These are phyloP conservation scores for Podospora comata DNA, from an alignment of 495 filamentous ascomycete genomes.

Conservation along the genomic window DNA sequence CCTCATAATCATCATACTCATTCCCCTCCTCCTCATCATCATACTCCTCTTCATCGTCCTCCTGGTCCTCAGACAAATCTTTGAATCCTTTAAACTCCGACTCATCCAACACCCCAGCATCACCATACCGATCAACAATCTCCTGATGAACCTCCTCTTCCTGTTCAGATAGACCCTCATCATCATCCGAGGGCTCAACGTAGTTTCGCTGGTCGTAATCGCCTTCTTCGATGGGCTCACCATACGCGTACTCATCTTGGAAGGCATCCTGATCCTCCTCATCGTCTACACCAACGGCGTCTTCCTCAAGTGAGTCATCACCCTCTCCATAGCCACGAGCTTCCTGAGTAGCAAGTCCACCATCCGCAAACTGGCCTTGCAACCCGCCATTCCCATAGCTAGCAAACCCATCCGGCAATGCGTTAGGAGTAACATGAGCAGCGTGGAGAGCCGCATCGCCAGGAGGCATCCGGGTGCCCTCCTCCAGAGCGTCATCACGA, in stretches of 20 bases:
- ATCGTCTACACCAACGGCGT: constrained; percentile 22
- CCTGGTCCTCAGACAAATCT: constrained; percentile 26
- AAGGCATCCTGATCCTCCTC: constrained; percentile 20
- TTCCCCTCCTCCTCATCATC: constrained; percentile 29
- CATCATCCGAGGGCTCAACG: constrained; percentile 28
- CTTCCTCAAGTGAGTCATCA: constrained; percentile 11
- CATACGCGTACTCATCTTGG: constrained; percentile 27
- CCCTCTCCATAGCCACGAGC: neutral
- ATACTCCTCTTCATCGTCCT: constrained; percentile 26
- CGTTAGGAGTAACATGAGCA: constrained; percentile 5
- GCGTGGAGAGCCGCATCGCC: constrained; percentile 19
- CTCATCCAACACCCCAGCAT: constrained; percentile 34
- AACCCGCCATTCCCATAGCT: constrained; percentile 23
- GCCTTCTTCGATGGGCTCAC: constrained; percentile 29
- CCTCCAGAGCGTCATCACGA: constrained; percentile 22
- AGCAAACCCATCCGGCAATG: constrained; percentile 27
- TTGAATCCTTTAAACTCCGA: constrained; percentile 31
- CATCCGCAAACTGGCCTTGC: neutral
- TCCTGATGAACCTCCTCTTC: constrained; percentile 41
- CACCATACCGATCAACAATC: constrained; percentile 36
- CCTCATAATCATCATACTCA: constrained; percentile 27
- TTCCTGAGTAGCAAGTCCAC: neutral
- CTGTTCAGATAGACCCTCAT: constrained; percentile 37
- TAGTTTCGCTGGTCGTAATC: constrained; percentile 35
- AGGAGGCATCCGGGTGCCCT: constrained; percentile 12